phyloP scores from a whole-genome alignment of 2,329 filamentous ascomycete species.

The Diaporthe vaccinii region DNA sequence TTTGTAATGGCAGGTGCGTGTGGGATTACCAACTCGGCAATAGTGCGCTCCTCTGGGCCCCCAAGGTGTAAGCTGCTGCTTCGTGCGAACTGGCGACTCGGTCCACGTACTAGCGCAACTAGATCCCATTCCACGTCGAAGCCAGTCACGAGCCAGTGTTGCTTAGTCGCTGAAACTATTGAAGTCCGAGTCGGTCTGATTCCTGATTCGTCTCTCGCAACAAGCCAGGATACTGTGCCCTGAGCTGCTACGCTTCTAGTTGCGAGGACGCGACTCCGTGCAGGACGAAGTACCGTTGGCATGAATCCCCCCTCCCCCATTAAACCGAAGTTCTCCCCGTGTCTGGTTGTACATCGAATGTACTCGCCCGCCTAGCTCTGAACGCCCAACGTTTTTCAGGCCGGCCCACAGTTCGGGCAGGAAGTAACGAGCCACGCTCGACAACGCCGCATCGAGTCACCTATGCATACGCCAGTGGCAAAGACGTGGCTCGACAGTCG shows the following conservation, averaged over 20 bases:
- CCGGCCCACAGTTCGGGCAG: background rate
- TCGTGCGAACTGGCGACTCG: background rate
- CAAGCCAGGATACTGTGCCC: background rate
- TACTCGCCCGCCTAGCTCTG: background rate
- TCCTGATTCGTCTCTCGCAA: background rate
- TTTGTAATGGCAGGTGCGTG: background rate
- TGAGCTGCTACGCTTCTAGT: background rate
- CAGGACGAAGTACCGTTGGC: background rate
- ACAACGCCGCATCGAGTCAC: background rate
- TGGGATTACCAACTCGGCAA: background rate
- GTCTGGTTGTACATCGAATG: background rate
- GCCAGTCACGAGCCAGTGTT: background rate
- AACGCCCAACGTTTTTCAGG: too few relatives aligned
- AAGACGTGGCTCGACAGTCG: background rate
- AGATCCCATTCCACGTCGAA: background rate
- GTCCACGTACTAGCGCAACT: background rate
- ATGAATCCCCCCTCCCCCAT: background rate
- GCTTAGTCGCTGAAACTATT: background rate
- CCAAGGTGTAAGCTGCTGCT: too few relatives aligned
- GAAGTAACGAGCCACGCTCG: background rate
- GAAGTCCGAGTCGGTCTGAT: background rate
- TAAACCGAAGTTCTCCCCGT: too few relatives aligned
- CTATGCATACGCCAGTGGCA: constrained; percentile 9
- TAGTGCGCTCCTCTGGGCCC: background rate
- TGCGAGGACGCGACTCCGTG: background rate